Base-by-base conservation (phyloP, 2,329 filamentous ascomycete genomes). In the Colletotrichum tofieldiae region DNA sequence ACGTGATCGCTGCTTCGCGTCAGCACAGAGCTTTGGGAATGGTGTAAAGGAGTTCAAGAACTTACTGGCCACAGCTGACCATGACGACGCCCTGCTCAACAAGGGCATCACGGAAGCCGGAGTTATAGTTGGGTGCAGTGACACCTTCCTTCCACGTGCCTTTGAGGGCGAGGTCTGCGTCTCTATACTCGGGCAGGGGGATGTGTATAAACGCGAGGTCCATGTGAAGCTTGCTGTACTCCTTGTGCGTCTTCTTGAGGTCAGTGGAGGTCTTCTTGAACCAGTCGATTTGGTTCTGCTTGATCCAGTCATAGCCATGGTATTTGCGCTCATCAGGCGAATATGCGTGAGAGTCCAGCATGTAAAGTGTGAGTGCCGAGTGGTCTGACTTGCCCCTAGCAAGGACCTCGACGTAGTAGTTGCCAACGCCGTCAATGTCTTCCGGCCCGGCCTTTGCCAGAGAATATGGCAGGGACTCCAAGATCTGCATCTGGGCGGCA, bases 141-240 rank as follows among this genome's bases (percentile, higher is more conserved):
- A 96, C 93, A 23, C 90, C 87, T 81, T 99, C 96, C 65, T 89
- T 91, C 91, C 92, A 96, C 35, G 90, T 86, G 12, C 96, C 96
- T 23, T 93, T 89, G 58, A 86, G 84, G 2, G 84, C 85, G 43
- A 93, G 89, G 2, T 89, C 85, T 1, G 83, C 79, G 61, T 92
- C 88, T 49, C 89, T 87, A 78, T 98, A 98, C 81, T 99, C 96
- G 0, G 96, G 95, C 3, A 99, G 85, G 0, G 96, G 96, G 67
- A 99, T 99, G 80, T 99, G 96, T 74, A 99, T 97, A 80, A 99
- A 99, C 0, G 96, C 94, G 81, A 98, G 90, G 79, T 99, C 93
- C 89, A 99, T 94, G 80, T 98, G 96, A 63, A 95, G 93, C 78
- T 96, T 94, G 0, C 93, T 94, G 82, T 98, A 99, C 77, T 94